phyloP scores from a whole-genome alignment of 106 monocot species.

The Acorus gramineus region DNA sequence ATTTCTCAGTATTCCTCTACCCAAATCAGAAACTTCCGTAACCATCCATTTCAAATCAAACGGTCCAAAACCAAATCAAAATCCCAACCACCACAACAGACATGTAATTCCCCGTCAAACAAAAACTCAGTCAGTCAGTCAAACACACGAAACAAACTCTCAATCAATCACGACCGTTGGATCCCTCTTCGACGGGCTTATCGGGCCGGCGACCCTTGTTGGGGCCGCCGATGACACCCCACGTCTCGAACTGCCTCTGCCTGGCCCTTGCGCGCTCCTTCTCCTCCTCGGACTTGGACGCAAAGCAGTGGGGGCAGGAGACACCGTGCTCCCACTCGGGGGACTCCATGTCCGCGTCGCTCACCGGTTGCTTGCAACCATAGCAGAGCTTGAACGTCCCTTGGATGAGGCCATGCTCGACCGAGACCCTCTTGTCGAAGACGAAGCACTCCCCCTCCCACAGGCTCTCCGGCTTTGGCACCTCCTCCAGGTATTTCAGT shows the following conservation, averaged over 20 bases:
- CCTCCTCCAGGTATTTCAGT: conserved; percentile 84
- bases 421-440: conserved; percentile 89
- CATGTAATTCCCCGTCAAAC: too few species aligned
- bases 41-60: too few species aligned
- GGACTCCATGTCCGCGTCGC: conserved; percentile 68
- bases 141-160: too few species aligned
- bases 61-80: too few species aligned
- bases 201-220: conserved; percentile 52
- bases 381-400: conserved; percentile 93
- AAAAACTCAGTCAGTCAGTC: too few species aligned
- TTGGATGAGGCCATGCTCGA: conserved; percentile 70
- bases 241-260: conserved; percentile 71
- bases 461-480: conserved; percentile 61
- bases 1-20: too few species aligned
- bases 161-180: too few species aligned
- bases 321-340: conserved; percentile 78
- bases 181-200: too few species aligned
- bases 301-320: conserved; percentile 72
- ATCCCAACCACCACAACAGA: too few species aligned
- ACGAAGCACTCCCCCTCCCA: conserved; percentile 99
- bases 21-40: too few species aligned
- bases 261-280: conserved; percentile 86
- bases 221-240: conserved; percentile 85
- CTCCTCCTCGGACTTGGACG: conserved; percentile 70
- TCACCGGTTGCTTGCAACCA: conserved; percentile 85